Evolutionary conservation across 495 filamentous ascomycete genomes (phyloP).

Genomic region (Aspergillus cavernicola): DNA sequence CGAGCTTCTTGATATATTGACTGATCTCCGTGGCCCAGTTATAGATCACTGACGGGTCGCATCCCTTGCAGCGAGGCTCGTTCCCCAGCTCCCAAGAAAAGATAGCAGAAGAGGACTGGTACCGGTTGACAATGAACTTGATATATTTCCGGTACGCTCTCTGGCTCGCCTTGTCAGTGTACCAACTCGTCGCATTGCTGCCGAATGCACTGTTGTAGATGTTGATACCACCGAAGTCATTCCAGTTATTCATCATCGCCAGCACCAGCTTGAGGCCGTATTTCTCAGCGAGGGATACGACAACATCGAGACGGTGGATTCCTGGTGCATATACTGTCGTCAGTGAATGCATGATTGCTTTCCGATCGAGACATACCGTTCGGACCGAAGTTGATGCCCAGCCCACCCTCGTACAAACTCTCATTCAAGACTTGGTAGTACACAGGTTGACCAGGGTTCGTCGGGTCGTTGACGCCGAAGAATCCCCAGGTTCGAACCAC

Average conservation of each 20-base stretch:
- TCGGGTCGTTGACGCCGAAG: slow-evolving; percentile 53
- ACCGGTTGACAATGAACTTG: slow-evolving; percentile 57
- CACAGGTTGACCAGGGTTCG: slow-evolving; percentile 39
- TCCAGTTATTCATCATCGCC: slow-evolving; percentile 47
- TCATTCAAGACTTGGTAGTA: slow-evolving; percentile 56
- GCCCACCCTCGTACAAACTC: slow-evolving; percentile 33
- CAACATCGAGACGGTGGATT: slow-evolving; percentile 63
- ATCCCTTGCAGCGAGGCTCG: slow-evolving; percentile 65
- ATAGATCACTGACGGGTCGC: slow-evolving; percentile 53
- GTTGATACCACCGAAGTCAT: slow-evolving; percentile 28
- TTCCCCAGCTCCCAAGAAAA: slow-evolving; percentile 73
- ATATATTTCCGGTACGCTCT: slow-evolving; percentile 61
- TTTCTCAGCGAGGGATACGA: slow-evolving; percentile 55
- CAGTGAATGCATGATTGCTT: background rate
- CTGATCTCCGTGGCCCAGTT: slow-evolving; percentile 59
- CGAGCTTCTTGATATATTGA: slow-evolving; percentile 61
- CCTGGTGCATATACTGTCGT: background rate
- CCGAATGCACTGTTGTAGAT: slow-evolving; percentile 62
- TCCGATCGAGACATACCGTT: slow-evolving; percentile 37
- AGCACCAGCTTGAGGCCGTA: slow-evolving; percentile 59
- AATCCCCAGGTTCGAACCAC: slow-evolving; percentile 71
- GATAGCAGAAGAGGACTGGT: slow-evolving; percentile 52
- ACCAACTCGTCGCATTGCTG: slow-evolving; percentile 51
- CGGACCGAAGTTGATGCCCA: slow-evolving; percentile 61
- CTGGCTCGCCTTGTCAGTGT: slow-evolving; percentile 53